These are phyloP conservation scores for Mucor sp. DNA, from an alignment of 371 early-diverging fungal species.

Conservation along the genomic window DNA sequence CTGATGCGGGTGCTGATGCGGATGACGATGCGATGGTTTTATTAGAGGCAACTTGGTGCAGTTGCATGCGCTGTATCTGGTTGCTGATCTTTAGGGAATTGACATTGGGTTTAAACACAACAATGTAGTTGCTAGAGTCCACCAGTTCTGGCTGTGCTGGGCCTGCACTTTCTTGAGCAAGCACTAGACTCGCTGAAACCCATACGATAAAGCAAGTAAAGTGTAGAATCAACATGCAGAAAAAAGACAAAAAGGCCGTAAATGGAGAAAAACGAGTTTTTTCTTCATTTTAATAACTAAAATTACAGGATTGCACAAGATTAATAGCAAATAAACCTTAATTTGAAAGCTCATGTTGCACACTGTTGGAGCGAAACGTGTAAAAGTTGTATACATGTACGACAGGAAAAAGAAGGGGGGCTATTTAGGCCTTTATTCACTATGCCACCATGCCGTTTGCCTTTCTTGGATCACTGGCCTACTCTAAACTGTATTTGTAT, in stretches of 20 bases:
- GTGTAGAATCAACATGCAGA: neutral
- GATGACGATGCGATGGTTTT: constrained; percentile 2
- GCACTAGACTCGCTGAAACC: neutral
- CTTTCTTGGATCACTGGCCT: too few relatives aligned
- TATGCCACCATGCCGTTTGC: too few relatives aligned
- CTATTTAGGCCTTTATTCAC: too few relatives aligned
- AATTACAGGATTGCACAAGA: neutral
- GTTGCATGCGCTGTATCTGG: constrained; percentile 32
- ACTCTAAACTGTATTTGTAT: too few relatives aligned
- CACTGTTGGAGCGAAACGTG: neutral
- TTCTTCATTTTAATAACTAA: neutral
- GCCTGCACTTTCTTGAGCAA: constrained; percentile 6
- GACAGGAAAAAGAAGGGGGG: neutral
- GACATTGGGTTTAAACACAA: constrained; percentile 37
- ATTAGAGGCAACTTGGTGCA: constrained; percentile 11
- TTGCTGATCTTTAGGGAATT: constrained; percentile 21
- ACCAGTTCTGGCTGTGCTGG: constrained; percentile 18
- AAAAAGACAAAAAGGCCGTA: neutral
- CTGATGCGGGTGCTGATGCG: neutral
- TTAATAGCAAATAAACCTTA: constrained; percentile 1
- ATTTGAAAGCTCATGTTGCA: neutral
- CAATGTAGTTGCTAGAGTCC: constrained; percentile 33
- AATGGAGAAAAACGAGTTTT: neutral
- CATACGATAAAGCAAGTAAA: neutral
- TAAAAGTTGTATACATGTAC: neutral